These are phyloP conservation scores for Hemileccinum rubropunctum DNA, from an alignment of 768 basidiomycete species.

Conservation along the genomic window DNA sequence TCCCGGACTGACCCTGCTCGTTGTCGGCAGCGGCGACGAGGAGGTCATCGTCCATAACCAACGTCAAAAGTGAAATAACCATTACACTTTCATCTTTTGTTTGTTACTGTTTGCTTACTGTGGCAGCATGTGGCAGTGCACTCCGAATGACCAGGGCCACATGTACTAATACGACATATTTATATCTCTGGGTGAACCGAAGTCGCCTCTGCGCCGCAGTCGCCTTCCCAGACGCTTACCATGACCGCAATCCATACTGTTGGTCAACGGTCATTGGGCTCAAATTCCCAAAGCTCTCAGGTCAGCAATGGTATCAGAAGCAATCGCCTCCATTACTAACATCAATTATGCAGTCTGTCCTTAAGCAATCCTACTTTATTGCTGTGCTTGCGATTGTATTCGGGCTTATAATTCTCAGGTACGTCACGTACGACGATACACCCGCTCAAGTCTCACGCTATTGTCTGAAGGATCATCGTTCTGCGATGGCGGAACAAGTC, in stretches of 20 bases:
- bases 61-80: conserved; percentile 3
- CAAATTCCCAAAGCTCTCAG: conserved; percentile 1
- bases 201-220: not conserved
- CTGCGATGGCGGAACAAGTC: conserved; percentile 23
- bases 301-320: conserved; percentile 9
- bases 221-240: not conserved
- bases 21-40: conserved; percentile 31
- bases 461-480: conserved; percentile 15
- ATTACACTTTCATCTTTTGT: conserved; percentile 4
- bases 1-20: conserved; percentile 30
- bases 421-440: not conserved
- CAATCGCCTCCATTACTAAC: not conserved
- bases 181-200: not conserved
- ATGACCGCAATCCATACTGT: conserved; percentile 10
- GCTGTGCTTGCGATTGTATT: conserved; percentile 11
- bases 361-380: conserved; percentile 26
- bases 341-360: conserved; percentile 12
- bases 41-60: conserved; percentile 34
- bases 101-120: conserved; percentile 18
- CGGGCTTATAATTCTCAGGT: conserved; percentile 23
- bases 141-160: not conserved
- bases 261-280: not conserved
- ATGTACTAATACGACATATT: no score
- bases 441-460: conserved; percentile 1
- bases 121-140: conserved; percentile 20